A percentile compares a stretch with the other conserved stretches of the same genome.
These are phyloP conservation scores for Alternaria brassicicola DNA, from an alignment of 2,329 filamentous ascomycete genomes.

Conservation along the genomic window DNA sequence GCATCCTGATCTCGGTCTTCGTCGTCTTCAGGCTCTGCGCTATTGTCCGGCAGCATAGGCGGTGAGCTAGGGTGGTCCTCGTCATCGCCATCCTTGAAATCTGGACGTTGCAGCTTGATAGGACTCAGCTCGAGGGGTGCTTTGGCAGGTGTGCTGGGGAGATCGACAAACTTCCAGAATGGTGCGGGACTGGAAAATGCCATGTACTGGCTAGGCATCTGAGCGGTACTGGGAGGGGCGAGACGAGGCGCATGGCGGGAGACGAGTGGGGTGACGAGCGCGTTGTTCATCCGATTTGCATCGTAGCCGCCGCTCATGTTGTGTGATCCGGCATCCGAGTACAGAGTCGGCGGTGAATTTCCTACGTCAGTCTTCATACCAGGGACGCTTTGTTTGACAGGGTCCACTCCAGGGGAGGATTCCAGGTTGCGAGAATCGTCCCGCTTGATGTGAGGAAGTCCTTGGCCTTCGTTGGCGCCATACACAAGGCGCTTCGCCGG, in stretches of 20 bases:
- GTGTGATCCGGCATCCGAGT: constrained; percentile 43
- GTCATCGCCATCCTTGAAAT: constrained; percentile 39
- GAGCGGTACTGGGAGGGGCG: constrained; percentile 79
- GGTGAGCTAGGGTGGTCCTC: constrained; percentile 46
- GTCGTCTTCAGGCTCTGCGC: constrained; percentile 38
- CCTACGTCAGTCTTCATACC: constrained; percentile 43
- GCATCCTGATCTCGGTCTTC: constrained; percentile 42
- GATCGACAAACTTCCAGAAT: constrained; percentile 86
- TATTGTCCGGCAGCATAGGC: constrained; percentile 37
- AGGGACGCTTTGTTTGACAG: constrained; percentile 39
- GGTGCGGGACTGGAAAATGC: constrained; percentile 83
- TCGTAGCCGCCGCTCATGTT: constrained; percentile 39
- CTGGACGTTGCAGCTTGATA: constrained; percentile 42
- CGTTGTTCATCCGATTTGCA: constrained; percentile 36
- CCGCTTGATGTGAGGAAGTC: constrained; percentile 31
- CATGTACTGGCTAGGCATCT: constrained; percentile 83
- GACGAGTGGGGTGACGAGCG: constrained; percentile 70
- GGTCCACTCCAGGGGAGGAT: constrained; percentile 42
- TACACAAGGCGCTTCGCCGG: constrained; percentile 45
- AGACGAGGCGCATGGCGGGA: constrained; percentile 74
- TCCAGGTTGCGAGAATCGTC: constrained; percentile 33
- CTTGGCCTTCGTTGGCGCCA: constrained; percentile 30
- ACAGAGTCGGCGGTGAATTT: constrained; percentile 46
- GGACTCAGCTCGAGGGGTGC: constrained; percentile 43
- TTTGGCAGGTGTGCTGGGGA: constrained; percentile 72